Evolutionary conservation across 768 basidiomycete species (phyloP).

Genomic region (Mycena kentingensis): DNA sequence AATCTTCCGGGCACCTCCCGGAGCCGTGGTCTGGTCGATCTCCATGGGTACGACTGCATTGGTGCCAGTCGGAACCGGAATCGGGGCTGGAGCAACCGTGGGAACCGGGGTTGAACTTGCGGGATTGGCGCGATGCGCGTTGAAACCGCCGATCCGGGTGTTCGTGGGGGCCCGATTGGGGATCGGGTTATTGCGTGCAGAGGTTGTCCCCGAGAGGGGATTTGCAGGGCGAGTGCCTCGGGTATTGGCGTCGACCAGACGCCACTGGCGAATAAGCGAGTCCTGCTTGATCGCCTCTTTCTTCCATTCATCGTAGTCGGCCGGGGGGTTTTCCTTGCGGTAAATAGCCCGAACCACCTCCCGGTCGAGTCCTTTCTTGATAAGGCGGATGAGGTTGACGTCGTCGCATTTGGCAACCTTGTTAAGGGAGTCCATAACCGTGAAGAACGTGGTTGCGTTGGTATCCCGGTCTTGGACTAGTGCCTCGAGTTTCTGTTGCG

Average conservation of each 20-base stretch:
- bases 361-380: background rate
- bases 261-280: background rate
- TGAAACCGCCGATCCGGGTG: background rate
- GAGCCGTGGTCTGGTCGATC: background rate
- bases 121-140: background rate
- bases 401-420: background rate
- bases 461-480: background rate
- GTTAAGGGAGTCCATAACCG: background rate
- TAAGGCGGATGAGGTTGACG: background rate
- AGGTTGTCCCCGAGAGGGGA: background rate
- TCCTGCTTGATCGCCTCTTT: background rate
- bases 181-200: background rate
- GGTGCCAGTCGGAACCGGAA: too few species aligned
- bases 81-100: too few species aligned
- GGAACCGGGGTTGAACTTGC: background rate
- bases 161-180: background rate
- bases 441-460: conserved; percentile 1
- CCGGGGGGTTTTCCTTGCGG: background rate
- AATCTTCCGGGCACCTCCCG: background rate
- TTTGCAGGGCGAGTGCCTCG: background rate
- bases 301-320: conserved; percentile 1
- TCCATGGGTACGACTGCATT: background rate
- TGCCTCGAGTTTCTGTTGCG: background rate
- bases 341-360: background rate
- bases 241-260: background rate